Evolutionary conservation across 2,329 filamentous ascomycete species (phyloP).

Genomic region (Escovopsis sp.): DNA sequence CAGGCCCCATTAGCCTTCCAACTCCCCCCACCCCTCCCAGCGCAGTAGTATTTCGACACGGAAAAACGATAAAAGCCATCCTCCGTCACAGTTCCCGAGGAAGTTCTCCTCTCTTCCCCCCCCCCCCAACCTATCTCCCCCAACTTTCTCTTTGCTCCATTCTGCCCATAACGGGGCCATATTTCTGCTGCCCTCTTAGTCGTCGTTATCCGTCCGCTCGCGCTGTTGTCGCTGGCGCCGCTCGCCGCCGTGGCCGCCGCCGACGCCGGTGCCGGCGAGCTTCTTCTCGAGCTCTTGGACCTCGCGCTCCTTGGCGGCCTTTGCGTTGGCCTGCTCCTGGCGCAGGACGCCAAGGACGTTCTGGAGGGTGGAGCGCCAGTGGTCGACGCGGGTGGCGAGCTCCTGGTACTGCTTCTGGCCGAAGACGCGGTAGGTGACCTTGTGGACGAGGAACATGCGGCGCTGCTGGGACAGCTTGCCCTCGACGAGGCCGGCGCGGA

Average conservation of each 20-base stretch:
- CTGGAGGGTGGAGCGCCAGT: slow-evolving; percentile 73
- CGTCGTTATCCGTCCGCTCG: slow-evolving; percentile 41
- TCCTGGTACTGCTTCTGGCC: slow-evolving; percentile 97
- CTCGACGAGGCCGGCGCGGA: slow-evolving; percentile 88
- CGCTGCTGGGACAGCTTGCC: slow-evolving; percentile 91
- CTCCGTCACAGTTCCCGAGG: slow-evolving; percentile 6
- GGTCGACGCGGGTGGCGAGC: slow-evolving; percentile 77
- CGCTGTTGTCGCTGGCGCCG: slow-evolving; percentile 20
- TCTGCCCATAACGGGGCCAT: slow-evolving; percentile 1
- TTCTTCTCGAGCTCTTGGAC: slow-evolving; percentile 57
- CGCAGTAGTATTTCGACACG: slow-evolving; percentile 18
- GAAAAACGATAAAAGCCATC: slow-evolving; percentile 7
- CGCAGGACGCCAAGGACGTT: slow-evolving; percentile 66
- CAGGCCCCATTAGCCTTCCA: neutral
- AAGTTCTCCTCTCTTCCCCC: neutral
- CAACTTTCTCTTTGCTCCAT: slow-evolving; percentile 7
- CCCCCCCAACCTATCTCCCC: slow-evolving; percentile 7
- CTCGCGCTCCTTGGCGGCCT: slow-evolving; percentile 65
- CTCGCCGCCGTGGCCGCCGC: slow-evolving; percentile 15
- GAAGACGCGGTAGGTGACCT: slow-evolving; percentile 92
- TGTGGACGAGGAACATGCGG: slow-evolving; percentile 87
- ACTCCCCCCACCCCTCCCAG: slow-evolving; percentile 6
- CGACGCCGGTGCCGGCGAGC: slow-evolving; percentile 29
- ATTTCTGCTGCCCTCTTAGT: slow-evolving; percentile 23
- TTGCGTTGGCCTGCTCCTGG: slow-evolving; percentile 66